Conservation (phyloP, 768 basidiomycete genomes). For the Podaxis sp. region DNA sequence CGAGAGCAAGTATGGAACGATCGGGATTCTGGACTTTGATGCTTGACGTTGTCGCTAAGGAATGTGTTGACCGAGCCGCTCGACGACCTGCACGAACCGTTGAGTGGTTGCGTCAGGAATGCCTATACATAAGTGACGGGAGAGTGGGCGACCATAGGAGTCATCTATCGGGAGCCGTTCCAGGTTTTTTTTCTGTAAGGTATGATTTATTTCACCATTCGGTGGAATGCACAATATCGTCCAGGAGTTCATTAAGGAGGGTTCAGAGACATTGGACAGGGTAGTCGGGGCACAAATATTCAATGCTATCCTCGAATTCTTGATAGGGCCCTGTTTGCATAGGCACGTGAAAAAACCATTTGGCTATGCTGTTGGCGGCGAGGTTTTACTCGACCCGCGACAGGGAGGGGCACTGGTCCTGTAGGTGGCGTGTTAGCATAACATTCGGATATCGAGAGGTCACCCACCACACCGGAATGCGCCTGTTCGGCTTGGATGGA, state of each 20-base stretch:
- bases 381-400: slow-evolving; percentile 8
- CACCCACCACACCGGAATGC: slow-evolving; percentile 6
- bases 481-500: slow-evolving; percentile 1
- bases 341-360: slow-evolving; percentile 16
- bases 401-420: slow-evolving; percentile 7
- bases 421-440: not conserved
- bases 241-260: slow-evolving; percentile 22
- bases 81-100: slow-evolving; percentile 12
- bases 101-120: slow-evolving; percentile 8
- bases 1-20: slow-evolving; percentile 17
- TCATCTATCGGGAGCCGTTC: slow-evolving; percentile 20
- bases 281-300: slow-evolving; percentile 14
- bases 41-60: slow-evolving; percentile 16
- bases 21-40: slow-evolving; percentile 19
- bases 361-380: slow-evolving; percentile 20
- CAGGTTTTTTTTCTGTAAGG: slow-evolving; percentile 19
- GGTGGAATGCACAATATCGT: slow-evolving; percentile 19
- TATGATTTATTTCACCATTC: slow-evolving; percentile 1
- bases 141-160: slow-evolving; percentile 16
- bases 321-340: slow-evolving; percentile 22
- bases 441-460: not conserved
- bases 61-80: slow-evolving; percentile 17
- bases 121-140: slow-evolving; percentile 2
- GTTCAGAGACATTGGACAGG: slow-evolving; percentile 22
- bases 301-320: slow-evolving; percentile 15